Evolutionary conservation across 257 asterid species (phyloP).

Genomic region (Handroanthus guayacan): DNA sequence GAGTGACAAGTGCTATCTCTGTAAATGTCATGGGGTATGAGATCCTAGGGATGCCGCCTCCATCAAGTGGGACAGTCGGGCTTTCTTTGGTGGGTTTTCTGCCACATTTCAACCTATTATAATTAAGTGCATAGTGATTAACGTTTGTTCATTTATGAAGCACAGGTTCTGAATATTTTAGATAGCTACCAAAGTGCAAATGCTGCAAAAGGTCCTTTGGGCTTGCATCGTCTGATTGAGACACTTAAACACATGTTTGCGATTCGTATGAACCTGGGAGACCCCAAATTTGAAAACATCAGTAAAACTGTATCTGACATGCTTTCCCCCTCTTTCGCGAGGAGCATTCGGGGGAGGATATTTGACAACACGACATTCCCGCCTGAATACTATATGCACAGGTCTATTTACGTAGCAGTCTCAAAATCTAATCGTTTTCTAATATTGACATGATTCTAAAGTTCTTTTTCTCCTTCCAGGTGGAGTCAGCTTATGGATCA

Average conservation of each 20-base stretch:
- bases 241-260: slow-evolving; percentile 86
- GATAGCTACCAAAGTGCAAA: slow-evolving; percentile 53
- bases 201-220: slow-evolving; percentile 69
- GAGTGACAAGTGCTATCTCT: slow-evolving; percentile 56
- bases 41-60: slow-evolving; percentile 94
- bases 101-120: neutral
- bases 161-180: slow-evolving; percentile 75
- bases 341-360: slow-evolving; percentile 57
- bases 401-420: slow-evolving; percentile 44
- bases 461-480: slow-evolving; percentile 36
- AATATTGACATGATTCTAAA: neutral
- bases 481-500: slow-evolving; percentile 86
- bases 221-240: slow-evolving; percentile 87
- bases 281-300: slow-evolving; percentile 69
- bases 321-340: slow-evolving; percentile 81
- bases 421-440: slow-evolving; percentile 3
- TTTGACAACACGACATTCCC: slow-evolving; percentile 94
- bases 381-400: slow-evolving; percentile 74
- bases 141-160: slow-evolving; percentile 19
- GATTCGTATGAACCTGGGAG: slow-evolving; percentile 82
- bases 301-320: slow-evolving; percentile 58
- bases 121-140: neutral
- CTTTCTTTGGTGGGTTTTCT: slow-evolving; percentile 70
- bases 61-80: slow-evolving; percentile 89
- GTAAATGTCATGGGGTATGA: slow-evolving; percentile 74